Evolutionary conservation across 2,329 filamentous ascomycete species (phyloP).

Genomic region (Beauveria sp.): DNA sequence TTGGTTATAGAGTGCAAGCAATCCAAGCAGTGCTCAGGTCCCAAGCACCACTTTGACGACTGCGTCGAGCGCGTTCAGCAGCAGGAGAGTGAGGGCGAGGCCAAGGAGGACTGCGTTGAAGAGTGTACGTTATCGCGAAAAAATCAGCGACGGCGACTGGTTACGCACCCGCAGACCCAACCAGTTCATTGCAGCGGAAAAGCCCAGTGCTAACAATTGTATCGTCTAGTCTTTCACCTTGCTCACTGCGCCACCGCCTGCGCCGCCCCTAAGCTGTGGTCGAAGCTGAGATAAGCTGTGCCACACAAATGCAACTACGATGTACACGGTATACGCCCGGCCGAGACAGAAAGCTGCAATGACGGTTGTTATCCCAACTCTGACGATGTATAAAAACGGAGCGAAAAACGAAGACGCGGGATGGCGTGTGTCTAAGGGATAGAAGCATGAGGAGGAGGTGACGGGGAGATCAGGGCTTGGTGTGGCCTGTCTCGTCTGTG

Average conservation of each 20-base stretch:
- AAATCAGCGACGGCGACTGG: not conserved
- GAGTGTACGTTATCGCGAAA: constrained; percentile 72
- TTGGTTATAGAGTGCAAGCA: constrained; percentile 70
- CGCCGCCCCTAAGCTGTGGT: constrained; percentile 93
- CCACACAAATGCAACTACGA: not conserved
- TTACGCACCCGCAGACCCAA: not conserved
- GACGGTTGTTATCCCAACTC: constrained; percentile 1
- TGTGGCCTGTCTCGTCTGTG: not conserved
- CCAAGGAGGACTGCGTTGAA: constrained; percentile 94
- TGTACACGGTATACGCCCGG: not conserved
- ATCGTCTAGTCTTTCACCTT: constrained; percentile 85
- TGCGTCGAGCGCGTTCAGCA: constrained; percentile 82
- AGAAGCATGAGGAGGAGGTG: not conserved
- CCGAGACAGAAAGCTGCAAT: not conserved
- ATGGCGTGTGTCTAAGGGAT: not conserved
- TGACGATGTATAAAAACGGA: constrained; percentile 8
- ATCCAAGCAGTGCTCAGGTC: constrained; percentile 73
- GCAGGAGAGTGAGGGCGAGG: constrained; percentile 59
- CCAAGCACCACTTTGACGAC: constrained; percentile 98
- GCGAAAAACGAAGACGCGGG: not conserved
- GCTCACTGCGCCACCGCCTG: constrained; percentile 90
- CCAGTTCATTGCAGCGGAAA: not conserved
- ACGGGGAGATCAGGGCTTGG: not conserved
- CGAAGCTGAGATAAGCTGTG: constrained; percentile 71
- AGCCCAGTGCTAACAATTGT: not conserved